Percentiles rank a stretch among this genome's conserved stretches.
These are phyloP conservation scores for Cutaneotrichosporon cavernicola DNA, from an alignment of 1,284 basidiomycete genomes.

Conservation along the genomic window DNA sequence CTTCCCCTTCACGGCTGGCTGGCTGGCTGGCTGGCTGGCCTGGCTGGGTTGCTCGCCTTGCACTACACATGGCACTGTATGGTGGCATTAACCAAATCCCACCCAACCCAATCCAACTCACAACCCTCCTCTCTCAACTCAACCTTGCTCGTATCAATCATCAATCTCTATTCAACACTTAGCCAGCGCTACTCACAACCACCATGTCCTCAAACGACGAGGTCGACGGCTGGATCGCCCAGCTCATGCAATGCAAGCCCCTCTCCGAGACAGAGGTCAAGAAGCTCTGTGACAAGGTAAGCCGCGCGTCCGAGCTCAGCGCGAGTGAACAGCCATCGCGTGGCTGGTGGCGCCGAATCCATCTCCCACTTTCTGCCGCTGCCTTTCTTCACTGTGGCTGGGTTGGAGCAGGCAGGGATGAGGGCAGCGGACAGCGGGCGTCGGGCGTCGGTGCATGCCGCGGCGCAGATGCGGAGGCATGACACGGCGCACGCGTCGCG, in stretches of 20 bases:
- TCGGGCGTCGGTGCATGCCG: background rate
- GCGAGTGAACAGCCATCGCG: background rate
- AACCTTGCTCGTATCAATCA: background rate
- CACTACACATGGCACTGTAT: background rate
- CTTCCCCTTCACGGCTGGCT: background rate
- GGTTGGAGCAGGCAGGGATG: background rate
- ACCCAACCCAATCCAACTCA: background rate
- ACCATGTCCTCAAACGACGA: constrained; percentile 48
- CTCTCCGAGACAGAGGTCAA: constrained; percentile 94
- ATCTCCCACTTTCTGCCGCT: background rate
- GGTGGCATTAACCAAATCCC: background rate
- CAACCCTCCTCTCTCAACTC: background rate
- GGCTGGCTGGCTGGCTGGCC: no score
- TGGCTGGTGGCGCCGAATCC: background rate
- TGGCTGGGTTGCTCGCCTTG: no score
- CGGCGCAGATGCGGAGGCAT: background rate
- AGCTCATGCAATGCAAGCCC: constrained; percentile 97
- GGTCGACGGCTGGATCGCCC: constrained; percentile 86
- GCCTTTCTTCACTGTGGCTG: no score
- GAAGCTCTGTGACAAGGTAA: constrained; percentile 96
- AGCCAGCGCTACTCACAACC: background rate
- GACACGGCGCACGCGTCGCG: background rate
- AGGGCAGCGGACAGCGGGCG: no score
- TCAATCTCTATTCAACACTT: background rate
- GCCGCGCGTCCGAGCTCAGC: constrained; percentile 37